phyloP scores from a whole-genome alignment of 177 flowering plant species.

The Tripterygium wilfordii region DNA sequence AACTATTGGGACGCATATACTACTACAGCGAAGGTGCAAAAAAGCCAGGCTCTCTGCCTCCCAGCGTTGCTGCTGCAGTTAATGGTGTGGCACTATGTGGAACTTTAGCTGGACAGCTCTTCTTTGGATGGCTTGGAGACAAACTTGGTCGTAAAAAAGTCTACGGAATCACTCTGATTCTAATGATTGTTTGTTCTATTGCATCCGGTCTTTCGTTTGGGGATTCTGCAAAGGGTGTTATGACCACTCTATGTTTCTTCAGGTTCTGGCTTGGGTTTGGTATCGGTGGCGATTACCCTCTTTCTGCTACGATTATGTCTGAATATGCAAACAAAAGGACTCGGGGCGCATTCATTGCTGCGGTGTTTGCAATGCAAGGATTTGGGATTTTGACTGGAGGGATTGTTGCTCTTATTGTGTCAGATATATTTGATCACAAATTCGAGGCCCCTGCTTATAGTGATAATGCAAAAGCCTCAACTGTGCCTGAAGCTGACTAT shows the following conservation, averaged over 20 bases:
- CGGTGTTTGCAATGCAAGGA: slow-evolving; percentile 67
- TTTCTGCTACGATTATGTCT: slow-evolving; percentile 65
- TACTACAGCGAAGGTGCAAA: slow-evolving; percentile 19
- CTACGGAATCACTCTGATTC: slow-evolving; percentile 49
- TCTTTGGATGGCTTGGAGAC: slow-evolving; percentile 69
- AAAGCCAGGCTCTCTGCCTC: slow-evolving; percentile 51
- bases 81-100: slow-evolving; percentile 62
- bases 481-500: slow-evolving; percentile 48
- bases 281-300: slow-evolving; percentile 63
- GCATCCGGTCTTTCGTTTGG: slow-evolving; percentile 52
- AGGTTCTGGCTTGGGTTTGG: slow-evolving; percentile 69
- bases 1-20: slow-evolving; percentile 61
- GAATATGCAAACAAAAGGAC: slow-evolving; percentile 67
- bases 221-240: slow-evolving; percentile 15
- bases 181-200: slow-evolving; percentile 46
- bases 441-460: slow-evolving; percentile 22
- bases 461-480: slow-evolving; percentile 20
- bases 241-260: slow-evolving; percentile 54
- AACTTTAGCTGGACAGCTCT: slow-evolving; percentile 58
- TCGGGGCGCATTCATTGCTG: slow-evolving; percentile 62
- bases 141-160: slow-evolving; percentile 55
- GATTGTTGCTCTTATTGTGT: slow-evolving; percentile 24
- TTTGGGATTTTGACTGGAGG: slow-evolving; percentile 51
- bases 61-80: slow-evolving; percentile 46
- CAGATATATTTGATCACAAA: slow-evolving; percentile 14